A percentile compares a stretch with the other conserved stretches of the same genome.
Conservation (phyloP, 441 rosid genomes). For the Omphalea diandra region DNA sequence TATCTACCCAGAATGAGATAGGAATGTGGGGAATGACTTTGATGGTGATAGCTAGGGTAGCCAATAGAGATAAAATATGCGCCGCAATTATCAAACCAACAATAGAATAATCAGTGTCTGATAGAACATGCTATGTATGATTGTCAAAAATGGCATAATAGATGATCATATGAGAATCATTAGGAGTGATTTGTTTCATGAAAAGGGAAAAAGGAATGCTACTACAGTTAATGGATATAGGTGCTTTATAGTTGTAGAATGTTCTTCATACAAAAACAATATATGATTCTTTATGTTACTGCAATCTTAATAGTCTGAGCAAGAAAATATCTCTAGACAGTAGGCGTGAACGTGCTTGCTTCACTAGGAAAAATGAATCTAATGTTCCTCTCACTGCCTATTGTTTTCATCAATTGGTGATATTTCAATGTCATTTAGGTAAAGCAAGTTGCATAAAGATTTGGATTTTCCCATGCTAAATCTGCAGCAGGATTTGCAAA, state of each 20-base stretch:
- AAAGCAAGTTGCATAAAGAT: background rate
- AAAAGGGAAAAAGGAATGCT: background rate
- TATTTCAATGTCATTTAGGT: background rate
- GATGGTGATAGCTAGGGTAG: conserved; percentile 22
- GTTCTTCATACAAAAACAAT: too few species aligned
- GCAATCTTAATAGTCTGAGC: background rate
- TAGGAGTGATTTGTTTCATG: background rate
- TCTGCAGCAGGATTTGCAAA: background rate
- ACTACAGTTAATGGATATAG: background rate
- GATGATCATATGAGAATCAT: conserved; percentile 6
- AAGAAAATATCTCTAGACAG: background rate
- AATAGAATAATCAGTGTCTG: background rate
- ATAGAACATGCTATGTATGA: background rate
- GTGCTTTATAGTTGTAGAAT: background rate
- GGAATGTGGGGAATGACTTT: conserved; percentile 11
- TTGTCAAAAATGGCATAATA: conserved; percentile 16
- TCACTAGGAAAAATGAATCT: background rate
- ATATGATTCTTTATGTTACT: background rate
- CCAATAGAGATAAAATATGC: background rate
- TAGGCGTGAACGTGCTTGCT: background rate
- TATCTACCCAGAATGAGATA: background rate
- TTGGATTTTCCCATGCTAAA: background rate
- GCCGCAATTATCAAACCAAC: conserved; percentile 8
- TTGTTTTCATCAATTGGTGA: background rate
- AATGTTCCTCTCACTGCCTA: background rate